Evolutionary conservation across 805 yeast species (phyloP).

Genomic region (Wickerhamomyces xylosicus): DNA sequence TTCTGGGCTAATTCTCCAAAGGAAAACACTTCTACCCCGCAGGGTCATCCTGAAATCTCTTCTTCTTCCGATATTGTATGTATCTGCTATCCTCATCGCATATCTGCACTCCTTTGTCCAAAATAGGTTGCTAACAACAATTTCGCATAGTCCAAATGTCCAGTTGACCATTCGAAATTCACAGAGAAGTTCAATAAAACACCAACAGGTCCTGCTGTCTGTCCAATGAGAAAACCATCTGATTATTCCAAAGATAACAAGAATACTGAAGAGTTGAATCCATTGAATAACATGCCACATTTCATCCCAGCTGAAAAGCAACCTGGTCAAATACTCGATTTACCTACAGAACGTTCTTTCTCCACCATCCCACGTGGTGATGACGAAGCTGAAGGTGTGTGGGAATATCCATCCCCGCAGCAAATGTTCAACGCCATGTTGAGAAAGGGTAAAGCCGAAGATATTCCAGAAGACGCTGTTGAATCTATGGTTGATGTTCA

Average conservation of each 20-base stretch:
- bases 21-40: slow-evolving; percentile 2
- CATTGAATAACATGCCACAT: slow-evolving; percentile 83
- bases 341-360: slow-evolving; percentile 76
- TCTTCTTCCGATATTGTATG: background rate
- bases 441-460: slow-evolving; percentile 82
- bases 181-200: slow-evolving; percentile 2
- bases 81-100: background rate
- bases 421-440: slow-evolving; percentile 98
- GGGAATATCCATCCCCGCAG: slow-evolving; percentile 99
- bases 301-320: slow-evolving; percentile 52
- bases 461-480: slow-evolving; percentile 89
- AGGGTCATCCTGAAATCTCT: background rate
- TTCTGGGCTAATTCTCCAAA: slow-evolving; percentile 57
- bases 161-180: too few species aligned
- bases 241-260: background rate
- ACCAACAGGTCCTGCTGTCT: slow-evolving; percentile 22
- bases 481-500: slow-evolving; percentile 96
- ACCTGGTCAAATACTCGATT: slow-evolving; percentile 69
- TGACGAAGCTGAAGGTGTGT: slow-evolving; percentile 52
- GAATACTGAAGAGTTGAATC: slow-evolving; percentile 39
- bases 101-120: background rate
- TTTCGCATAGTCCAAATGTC: too few species aligned
- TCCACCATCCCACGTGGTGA: slow-evolving; percentile 85
- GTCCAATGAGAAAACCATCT: slow-evolving; percentile 25
- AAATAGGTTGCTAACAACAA: too few species aligned